Conservation (phyloP, 768 basidiomycete genomes). For the Lyophyllum shimeji region DNA sequence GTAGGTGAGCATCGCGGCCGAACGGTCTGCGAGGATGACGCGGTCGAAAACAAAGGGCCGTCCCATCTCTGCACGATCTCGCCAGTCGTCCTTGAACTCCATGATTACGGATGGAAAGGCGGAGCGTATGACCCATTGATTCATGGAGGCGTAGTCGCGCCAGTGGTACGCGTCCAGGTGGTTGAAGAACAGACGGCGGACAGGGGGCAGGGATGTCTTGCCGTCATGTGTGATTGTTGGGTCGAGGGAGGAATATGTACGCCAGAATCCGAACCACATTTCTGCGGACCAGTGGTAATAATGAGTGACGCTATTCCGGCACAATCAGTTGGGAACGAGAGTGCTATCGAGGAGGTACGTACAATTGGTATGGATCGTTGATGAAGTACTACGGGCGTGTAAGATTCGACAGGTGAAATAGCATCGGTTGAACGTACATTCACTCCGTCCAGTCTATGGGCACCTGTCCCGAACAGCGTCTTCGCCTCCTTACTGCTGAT, state of each 20-base stretch:
- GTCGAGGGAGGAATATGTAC: constrained; percentile 84
- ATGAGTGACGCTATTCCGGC: constrained; percentile 66
- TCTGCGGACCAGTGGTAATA: constrained; percentile 96
- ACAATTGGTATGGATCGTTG: constrained; percentile 89
- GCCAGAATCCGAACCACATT: constrained; percentile 90
- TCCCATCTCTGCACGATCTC: constrained; percentile 69
- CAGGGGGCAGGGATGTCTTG: constrained; percentile 68
- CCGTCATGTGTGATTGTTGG: constrained; percentile 63
- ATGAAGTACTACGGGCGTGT: constrained; percentile 59
- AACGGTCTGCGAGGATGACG: constrained; percentile 85
- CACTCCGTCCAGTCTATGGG: constrained; percentile 74
- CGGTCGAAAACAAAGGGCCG: constrained; percentile 80
- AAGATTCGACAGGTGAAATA: not conserved
- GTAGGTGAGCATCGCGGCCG: constrained; percentile 74
- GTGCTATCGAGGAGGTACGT: constrained; percentile 24
- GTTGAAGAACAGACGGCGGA: constrained; percentile 75
- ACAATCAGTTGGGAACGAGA: not conserved
- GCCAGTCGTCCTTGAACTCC: constrained; percentile 85
- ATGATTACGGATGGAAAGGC: constrained; percentile 79
- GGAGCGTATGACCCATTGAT: constrained; percentile 79
- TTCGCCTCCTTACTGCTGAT: constrained; percentile 69
- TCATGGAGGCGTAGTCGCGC: constrained; percentile 92
- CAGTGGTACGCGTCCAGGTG: constrained; percentile 75
- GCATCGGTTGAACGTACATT: constrained; percentile 42
- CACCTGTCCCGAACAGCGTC: constrained; percentile 68